Conservation (phyloP, 768 basidiomycete species). For the Termitomyces sp. region DNA sequence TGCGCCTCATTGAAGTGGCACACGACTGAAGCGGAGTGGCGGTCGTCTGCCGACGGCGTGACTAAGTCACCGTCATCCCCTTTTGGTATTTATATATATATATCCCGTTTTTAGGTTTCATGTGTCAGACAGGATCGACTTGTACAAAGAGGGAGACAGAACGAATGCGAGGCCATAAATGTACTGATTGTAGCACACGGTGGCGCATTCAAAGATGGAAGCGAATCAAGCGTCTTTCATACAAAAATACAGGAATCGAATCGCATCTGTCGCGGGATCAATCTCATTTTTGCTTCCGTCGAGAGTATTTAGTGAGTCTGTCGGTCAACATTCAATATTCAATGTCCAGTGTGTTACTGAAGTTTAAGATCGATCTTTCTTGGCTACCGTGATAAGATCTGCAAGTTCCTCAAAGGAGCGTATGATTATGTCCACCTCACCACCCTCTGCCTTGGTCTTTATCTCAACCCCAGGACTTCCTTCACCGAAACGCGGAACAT, state of each 20-base stretch:
- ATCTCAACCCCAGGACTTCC: constrained; percentile 24
- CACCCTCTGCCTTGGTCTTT: constrained; percentile 45
- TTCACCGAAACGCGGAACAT: constrained; percentile 46
- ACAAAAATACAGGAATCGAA: not conserved
- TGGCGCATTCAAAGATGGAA: not conserved
- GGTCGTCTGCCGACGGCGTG: constrained; percentile 4
- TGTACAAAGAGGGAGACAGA: not conserved
- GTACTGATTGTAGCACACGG: not conserved
- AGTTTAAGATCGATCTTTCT: not conserved
- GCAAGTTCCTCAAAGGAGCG: constrained; percentile 47
- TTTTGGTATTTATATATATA: not conserved
- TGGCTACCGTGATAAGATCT: constrained; percentile 6
- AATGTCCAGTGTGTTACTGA: not conserved
- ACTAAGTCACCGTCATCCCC: constrained; percentile 5
- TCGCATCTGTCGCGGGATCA: not conserved
- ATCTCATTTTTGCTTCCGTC: not conserved
- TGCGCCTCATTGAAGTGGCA: constrained; percentile 4
- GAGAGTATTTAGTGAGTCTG: not conserved
- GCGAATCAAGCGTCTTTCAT: not conserved
- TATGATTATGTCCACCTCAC: constrained; percentile 54
- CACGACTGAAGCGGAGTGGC: not conserved
- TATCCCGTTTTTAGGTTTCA: not conserved
- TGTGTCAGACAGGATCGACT: not conserved
- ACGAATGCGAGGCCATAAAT: not conserved
- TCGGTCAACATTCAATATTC: no score